phyloP scores from a whole-genome alignment of 2,329 filamentous ascomycete species.

The Pestalotiopsis fici region DNA sequence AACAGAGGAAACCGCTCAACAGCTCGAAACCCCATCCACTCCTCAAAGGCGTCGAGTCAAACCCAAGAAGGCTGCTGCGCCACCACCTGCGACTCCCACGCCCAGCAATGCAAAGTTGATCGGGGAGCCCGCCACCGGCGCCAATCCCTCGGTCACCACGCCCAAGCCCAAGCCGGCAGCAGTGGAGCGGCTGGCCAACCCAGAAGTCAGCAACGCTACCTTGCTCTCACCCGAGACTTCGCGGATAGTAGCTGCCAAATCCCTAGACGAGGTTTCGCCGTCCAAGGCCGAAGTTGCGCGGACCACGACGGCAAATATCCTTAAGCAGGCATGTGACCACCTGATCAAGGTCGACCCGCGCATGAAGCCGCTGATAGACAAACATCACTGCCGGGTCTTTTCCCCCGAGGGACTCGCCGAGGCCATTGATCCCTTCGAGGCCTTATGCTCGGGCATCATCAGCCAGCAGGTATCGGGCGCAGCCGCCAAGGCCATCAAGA shows the following conservation, averaged over 20 bases:
- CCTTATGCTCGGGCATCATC: conserved; percentile 84
- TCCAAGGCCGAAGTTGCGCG: conserved; percentile 40
- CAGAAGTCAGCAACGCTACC: conserved; percentile 67
- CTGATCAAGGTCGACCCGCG: conserved; percentile 73
- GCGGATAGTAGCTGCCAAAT: conserved; percentile 56
- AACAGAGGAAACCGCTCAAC: conserved; percentile 5
- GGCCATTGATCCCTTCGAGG: conserved; percentile 84
- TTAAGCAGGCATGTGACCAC: conserved; percentile 75
- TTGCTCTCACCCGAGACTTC: conserved; percentile 73
- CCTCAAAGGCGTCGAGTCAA: conserved; percentile 28
- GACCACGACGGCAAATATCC: conserved; percentile 69
- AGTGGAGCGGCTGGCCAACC: conserved; percentile 60
- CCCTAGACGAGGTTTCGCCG: conserved; percentile 45
- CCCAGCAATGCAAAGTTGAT: conserved; percentile 45
- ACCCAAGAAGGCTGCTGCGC: conserved; percentile 19
- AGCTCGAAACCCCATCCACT: conserved; percentile 25
- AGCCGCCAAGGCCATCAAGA: conserved; percentile 86
- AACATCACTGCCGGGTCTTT: conserved; percentile 78
- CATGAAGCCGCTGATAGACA: conserved; percentile 71
- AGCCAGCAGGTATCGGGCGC: conserved; percentile 95
- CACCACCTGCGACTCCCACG: conserved; percentile 47
- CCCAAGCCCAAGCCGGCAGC: conserved; percentile 41
- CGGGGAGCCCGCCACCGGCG: conserved; percentile 26
- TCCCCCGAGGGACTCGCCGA: conserved; percentile 81
- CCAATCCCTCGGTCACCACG: conserved; percentile 19